Base-by-base conservation (phyloP, 2,329 filamentous ascomycete genomes). In the Pseudogymnoascus sp. region DNA sequence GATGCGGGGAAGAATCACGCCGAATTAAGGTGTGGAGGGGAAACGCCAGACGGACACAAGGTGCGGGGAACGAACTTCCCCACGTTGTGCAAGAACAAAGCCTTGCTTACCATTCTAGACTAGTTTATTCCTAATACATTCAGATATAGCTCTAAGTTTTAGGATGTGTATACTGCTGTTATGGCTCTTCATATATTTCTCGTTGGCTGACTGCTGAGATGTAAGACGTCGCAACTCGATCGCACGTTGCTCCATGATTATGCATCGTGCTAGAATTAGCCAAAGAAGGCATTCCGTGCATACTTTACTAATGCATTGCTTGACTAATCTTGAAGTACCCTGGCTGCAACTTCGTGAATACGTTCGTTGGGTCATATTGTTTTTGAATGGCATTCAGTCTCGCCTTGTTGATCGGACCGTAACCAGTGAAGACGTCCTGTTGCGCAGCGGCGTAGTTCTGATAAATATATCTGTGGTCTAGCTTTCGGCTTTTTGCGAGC, bases 351-450 rank as follows among this genome's bases (percentile, higher is more conserved):
- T 25, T 25, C 4, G 65, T 66, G 43, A 64, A 64, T 6, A 63
- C 12, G 12, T 58, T 50, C 16, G 43, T 4, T 8, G 63, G 63
- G 50, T 63, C 61, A n/a, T 61, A 41, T 37, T 39, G 9, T 4
- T 7, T 39, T 12, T 64, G 63, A 8, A 63, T 61, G n/a, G 28
- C 58, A 12, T 4, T 8, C 37, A 64, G 25, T n/a, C 61, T 18
- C 16, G 58, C 18, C 43, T 14, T 58, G 9, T 61, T 63, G n/a
- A 9, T 25, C 37, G 61, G 37, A 7, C 63, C 63, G 36, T 64
- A 63, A 9, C 61, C 35, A 1, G 28, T 18, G 36, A 64, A 64
- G 16, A 60, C 35, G 22, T 64, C 63, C 9, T 63, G 30, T 4
- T 35, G 50, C 9, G 47, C 35, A 7, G 54, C 47, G 1, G 58